Conservation (phyloP, 495 filamentous ascomycete species). For the Neurospora pannonica region DNA sequence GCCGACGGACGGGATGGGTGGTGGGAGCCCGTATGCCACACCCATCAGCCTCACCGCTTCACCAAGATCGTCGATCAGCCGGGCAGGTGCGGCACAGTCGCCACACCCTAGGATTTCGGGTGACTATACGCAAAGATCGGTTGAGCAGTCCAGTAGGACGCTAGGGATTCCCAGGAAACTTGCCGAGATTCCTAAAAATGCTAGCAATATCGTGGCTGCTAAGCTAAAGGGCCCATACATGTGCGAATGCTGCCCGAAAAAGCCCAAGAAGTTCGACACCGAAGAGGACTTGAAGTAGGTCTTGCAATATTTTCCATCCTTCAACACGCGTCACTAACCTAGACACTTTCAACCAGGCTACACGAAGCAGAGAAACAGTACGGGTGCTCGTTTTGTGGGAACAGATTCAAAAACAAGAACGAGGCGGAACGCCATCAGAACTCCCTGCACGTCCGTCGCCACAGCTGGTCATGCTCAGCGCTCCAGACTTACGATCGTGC, state of each 20-base stretch:
- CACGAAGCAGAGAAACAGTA: slow-evolving; percentile 97
- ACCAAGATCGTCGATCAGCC: slow-evolving; percentile 42
- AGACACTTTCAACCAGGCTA: slow-evolving; percentile 23
- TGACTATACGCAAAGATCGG: slow-evolving; percentile 22
- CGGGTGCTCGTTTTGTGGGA: slow-evolving; percentile 80
- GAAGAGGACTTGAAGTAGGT: slow-evolving; percentile 77
- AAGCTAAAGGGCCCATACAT: slow-evolving; percentile 54
- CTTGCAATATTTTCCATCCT: background rate
- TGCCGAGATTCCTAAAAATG: slow-evolving; percentile 32
- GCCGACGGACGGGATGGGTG: slow-evolving; percentile 36
- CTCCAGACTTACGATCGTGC: slow-evolving; percentile 68
- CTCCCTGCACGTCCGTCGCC: slow-evolving; percentile 85
- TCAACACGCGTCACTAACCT: slow-evolving; percentile 4
- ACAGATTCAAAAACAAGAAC: slow-evolving; percentile 99
- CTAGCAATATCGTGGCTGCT: slow-evolving; percentile 24
- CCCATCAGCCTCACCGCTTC: slow-evolving; percentile 52
- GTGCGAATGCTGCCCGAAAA: slow-evolving; percentile 97
- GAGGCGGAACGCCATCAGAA: slow-evolving; percentile 98
- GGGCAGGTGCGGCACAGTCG: slow-evolving; percentile 16
- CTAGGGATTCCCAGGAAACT: slow-evolving; percentile 39
- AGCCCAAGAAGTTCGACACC: slow-evolving; percentile 94
- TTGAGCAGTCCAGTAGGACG: slow-evolving; percentile 18
- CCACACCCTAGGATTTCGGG: slow-evolving; percentile 39
- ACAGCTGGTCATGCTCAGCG: slow-evolving; percentile 95
- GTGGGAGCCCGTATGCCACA: slow-evolving; percentile 49